Percentiles rank a stretch among this genome's conserved stretches.
phyloP scores from a whole-genome alignment of 306 rosid species.

The Prunus padus region DNA sequence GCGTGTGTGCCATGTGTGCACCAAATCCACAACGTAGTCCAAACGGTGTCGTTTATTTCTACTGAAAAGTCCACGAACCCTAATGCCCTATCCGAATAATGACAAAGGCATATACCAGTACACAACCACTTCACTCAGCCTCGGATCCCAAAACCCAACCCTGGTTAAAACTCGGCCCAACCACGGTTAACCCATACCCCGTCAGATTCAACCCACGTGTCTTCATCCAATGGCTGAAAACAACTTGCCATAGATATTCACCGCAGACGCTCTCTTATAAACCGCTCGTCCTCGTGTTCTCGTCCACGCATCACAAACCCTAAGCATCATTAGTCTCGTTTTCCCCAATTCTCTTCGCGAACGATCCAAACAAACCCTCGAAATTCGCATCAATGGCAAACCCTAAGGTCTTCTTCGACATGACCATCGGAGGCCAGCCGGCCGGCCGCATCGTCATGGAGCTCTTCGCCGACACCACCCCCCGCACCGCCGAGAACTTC shows the following conservation, averaged over 20 bases:
- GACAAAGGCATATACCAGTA: conserved; percentile 35
- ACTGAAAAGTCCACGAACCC: conserved; percentile 5
- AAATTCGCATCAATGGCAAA: conserved; percentile 35
- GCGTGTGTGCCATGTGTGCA: neutral
- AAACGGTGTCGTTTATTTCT: conserved; percentile 39
- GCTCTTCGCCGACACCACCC: conserved; percentile 75
- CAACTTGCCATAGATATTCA: neutral
- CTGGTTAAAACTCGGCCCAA: conserved; percentile 38
- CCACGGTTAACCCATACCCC: conserved; percentile 31
- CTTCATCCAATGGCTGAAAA: conserved; percentile 39
- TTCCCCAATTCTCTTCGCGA: neutral
- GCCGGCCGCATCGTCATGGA: conserved; percentile 79
- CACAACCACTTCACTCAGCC: conserved; percentile 3
- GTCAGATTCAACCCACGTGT: conserved; percentile 38
- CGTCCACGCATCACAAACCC: conserved; percentile 11
- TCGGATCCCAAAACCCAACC: conserved; percentile 45
- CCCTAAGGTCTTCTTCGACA: conserved; percentile 80
- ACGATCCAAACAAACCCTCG: neutral
- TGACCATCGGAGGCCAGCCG: conserved; percentile 57
- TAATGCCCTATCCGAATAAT: neutral
- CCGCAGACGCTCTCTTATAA: conserved; percentile 33
- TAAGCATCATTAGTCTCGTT: neutral
- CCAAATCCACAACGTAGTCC: neutral
- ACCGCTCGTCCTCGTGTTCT: neutral
- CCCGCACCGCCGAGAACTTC: conserved; percentile 86